phyloP scores from a whole-genome alignment of 345 rosid genomes.

The Aegle marmelos region DNA sequence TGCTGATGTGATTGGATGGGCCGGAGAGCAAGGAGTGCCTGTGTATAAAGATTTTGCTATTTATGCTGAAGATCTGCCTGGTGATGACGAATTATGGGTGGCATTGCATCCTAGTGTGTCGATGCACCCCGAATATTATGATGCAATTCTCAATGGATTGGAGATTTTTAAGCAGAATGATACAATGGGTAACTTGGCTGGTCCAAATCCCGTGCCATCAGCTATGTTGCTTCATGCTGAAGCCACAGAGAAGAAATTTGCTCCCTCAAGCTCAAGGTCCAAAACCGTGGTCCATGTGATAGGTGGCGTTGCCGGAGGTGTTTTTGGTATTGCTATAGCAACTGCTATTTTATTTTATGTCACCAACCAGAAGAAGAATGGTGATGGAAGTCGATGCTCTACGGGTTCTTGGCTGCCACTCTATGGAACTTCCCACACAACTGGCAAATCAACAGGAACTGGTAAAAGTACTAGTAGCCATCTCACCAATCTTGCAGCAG shows the following conservation, averaged over 20 bases:
- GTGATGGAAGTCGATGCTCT: neutral
- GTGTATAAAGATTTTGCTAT: constrained; percentile 47
- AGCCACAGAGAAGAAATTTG: constrained; percentile 11
- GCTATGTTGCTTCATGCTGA: constrained; percentile 30
- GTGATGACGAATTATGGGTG: constrained; percentile 34
- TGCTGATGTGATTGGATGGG: constrained; percentile 52
- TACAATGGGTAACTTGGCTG: constrained; percentile 39
- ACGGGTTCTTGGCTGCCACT: constrained; percentile 36
- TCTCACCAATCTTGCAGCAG: constrained; percentile 42
- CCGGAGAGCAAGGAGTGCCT: constrained; percentile 40
- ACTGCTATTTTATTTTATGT: constrained; percentile 22
- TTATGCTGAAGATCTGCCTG: constrained; percentile 20
- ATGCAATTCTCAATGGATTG: constrained; percentile 48
- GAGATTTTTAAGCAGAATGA: constrained; percentile 60
- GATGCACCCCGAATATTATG: constrained; percentile 35
- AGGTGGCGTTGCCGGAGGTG: constrained; percentile 41
- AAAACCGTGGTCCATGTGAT: constrained; percentile 7
- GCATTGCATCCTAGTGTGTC: constrained; percentile 42
- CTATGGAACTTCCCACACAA: constrained; percentile 32
- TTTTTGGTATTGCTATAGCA: constrained; percentile 32
- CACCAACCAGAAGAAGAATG: constrained; percentile 20
- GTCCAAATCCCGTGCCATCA: constrained; percentile 46
- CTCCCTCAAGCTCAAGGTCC: constrained; percentile 14
- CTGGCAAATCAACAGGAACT: constrained; percentile 30
- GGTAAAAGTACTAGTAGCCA: constrained; percentile 35